Evolutionary conservation across 1,284 basidiomycete genomes (phyloP).

Genomic region (Earliella scabrosa): DNA sequence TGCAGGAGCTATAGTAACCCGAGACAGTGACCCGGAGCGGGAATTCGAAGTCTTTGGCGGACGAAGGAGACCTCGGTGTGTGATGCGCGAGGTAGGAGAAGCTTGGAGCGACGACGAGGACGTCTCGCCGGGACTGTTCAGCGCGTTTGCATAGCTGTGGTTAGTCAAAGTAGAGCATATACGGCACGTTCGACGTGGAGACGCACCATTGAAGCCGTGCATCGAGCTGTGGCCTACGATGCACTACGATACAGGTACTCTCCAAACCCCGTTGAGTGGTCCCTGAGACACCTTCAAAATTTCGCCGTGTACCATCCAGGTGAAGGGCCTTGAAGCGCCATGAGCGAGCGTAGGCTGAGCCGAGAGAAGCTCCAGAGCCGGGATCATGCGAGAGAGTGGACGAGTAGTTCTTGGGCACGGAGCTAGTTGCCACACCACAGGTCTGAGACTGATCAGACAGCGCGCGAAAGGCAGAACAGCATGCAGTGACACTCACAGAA

Average conservation of each 20-base stretch:
- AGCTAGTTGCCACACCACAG: not conserved
- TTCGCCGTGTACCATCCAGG: constrained; percentile 62
- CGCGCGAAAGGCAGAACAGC: not conserved
- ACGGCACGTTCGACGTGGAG: not conserved
- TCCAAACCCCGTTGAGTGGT: constrained; percentile 62
- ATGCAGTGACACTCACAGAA: constrained; percentile 11
- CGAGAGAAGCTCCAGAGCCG: constrained; percentile 50
- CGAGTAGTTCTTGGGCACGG: constrained; percentile 44
- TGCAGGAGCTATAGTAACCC: constrained; percentile 79
- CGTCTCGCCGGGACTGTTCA: constrained; percentile 85
- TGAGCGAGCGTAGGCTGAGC: too few species aligned
- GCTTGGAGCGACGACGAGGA: constrained; percentile 84
- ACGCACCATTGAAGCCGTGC: constrained; percentile 78
- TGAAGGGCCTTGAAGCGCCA: constrained; percentile 48
- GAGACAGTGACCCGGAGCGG: constrained; percentile 77
- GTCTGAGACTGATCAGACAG: not conserved
- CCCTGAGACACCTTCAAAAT: constrained; percentile 67
- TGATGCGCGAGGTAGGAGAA: too few species aligned
- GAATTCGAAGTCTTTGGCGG: constrained; percentile 87
- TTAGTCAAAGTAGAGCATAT: constrained; percentile 3
- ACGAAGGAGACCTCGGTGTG: too few species aligned
- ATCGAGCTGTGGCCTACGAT: constrained; percentile 40
- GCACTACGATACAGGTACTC: constrained; percentile 37
- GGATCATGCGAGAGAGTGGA: constrained; percentile 49
- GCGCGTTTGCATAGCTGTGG: constrained; percentile 72